Conservation (phyloP, 495 filamentous ascomycete species). For the Aspergillus mulundensis region DNA sequence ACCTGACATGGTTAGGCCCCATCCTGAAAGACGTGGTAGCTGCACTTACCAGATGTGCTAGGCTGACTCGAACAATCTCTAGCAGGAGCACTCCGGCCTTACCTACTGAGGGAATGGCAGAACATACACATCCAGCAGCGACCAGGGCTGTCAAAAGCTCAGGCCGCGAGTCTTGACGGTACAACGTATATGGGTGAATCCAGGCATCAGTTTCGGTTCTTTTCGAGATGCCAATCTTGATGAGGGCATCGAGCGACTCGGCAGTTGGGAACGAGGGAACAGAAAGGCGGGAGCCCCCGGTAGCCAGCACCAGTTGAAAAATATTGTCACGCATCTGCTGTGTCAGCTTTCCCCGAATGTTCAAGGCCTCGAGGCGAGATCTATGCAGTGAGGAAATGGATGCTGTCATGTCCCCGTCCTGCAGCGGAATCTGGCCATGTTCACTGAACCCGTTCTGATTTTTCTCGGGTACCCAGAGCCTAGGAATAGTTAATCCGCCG, state of each 20-base stretch:
- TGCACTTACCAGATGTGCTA: slow-evolving; percentile 34
- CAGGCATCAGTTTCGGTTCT: slow-evolving; percentile 48
- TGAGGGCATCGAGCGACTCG: slow-evolving; percentile 51
- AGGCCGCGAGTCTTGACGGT: slow-evolving; percentile 41
- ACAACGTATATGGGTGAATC: slow-evolving; percentile 55
- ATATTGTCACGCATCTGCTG: slow-evolving; percentile 22
- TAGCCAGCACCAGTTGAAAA: slow-evolving; percentile 22
- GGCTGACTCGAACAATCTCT: slow-evolving; percentile 46
- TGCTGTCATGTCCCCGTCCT: slow-evolving; percentile 20
- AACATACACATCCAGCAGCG: slow-evolving; percentile 52
- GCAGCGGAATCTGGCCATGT: slow-evolving; percentile 20
- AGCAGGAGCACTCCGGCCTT: slow-evolving; percentile 58
- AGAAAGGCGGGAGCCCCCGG: slow-evolving; percentile 36
- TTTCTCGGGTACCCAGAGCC: slow-evolving; percentile 28
- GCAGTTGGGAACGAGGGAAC: slow-evolving; percentile 54
- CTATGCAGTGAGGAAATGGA: slow-evolving; percentile 18
- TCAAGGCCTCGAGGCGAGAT: slow-evolving; percentile 17
- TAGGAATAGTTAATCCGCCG: neutral
- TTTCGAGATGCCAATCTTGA: slow-evolving; percentile 58
- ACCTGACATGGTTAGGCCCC: slow-evolving; percentile 24
- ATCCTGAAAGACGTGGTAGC: neutral
- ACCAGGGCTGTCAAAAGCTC: slow-evolving; percentile 51
- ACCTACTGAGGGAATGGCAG: slow-evolving; percentile 47
- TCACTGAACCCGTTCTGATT: slow-evolving; percentile 29
- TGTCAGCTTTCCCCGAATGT: slow-evolving; percentile 23